Evolutionary conservation across 169 alveolate species (phyloP), one percentile per base, ranked within the genome.

Genomic region (Eimeria necatrix): DNA sequence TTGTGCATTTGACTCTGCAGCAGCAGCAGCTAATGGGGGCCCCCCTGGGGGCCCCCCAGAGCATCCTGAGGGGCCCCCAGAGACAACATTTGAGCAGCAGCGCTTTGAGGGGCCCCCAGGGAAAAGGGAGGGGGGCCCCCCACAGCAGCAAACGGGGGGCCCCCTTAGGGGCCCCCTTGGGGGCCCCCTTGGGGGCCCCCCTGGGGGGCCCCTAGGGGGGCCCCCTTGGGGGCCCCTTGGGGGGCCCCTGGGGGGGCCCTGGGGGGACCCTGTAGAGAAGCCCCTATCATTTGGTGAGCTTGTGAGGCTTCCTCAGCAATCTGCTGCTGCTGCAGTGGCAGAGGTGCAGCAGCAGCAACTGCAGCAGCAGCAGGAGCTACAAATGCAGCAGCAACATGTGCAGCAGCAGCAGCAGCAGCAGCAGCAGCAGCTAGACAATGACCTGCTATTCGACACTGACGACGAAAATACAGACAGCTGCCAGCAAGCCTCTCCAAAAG

Each of bases 381-480:
- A 41, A 80, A 60, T 59, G 93, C 74, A 84, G 59, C 88, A 56
- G 68, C 88, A 78, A 46, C 88, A n/a, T 26, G 52, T 53, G 76
- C 78, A 9, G 92, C 80, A 53, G 92, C 71, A 83, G 74, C 87
- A 83, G 26, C 87, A 76, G 61, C 87, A 76, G 61, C 64, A 76
- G 87, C 87, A 49, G 88, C 88, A 78, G 88, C 70, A 78, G 26
- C 16, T 48, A 8, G 70, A 46, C 26, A 26, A 16, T 18, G 9
- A 5, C 70, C 68, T 78, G 22, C 49, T 78, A 18, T 7, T 4
- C n/a, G 16, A 7, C 4, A 68, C 48, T 6, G 88, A 51, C 20
- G 88, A 46, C 4, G 88, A 78, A 8, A 78, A 78, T n/a, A 51
- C 88, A 14, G 70, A 78, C 68, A 49, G 71, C 68, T 78, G 48